Base-by-base conservation (phyloP, 1,284 basidiomycete species). In the Neonothopanus nambi region DNA sequence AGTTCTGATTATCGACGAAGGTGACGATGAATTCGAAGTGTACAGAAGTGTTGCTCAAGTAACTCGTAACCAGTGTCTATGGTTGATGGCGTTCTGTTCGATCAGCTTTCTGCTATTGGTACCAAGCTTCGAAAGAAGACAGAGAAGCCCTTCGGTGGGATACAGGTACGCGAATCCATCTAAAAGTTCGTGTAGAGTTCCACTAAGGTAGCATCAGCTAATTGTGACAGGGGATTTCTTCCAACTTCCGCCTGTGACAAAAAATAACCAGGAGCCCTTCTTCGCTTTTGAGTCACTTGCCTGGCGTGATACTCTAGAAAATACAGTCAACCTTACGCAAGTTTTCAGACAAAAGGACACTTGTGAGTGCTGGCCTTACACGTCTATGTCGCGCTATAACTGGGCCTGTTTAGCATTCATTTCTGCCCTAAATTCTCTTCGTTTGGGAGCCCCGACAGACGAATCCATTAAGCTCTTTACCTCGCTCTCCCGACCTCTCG, bases 201-300 rank as follows among this genome's bases (percentile, higher is more conserved):
- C 8, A 33, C 30, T 33, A 18, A 44, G 15, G 2, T 40, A 12
- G 88, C 55, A 89, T 58, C 33, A 68, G 80, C 73, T 95, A 54
- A 81, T 95, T 50, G 73, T 92, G n/a, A 89, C 89, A 0, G 91
- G 92, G 5, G 91, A 94, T 67, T 94, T 94, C 69, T 93, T 92
- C 70, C 92, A 95, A 67, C 76, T 95, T 1, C 93, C 93, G 0
- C 93, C 93, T 0, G 86, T 95, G 4, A 66, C 64, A 12, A 63
- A 63, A 33, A 59, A 57, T 18, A 57, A 50, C 11, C 41, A 42
- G 28, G 67, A 72, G 42, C 65, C 65, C 3, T 62, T 70, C 41
- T 93, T 92, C 60, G 86, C 85, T 1, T 95, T 95, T 63, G 89
- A 95, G 64, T 87, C 88, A 12, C 73, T 79, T 30, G 79, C 81